Evolutionary conservation across 169 alveolate genomes (phyloP), one percentile per base, ranked within the genome.

Genomic region (Eimeria acervulina): DNA sequence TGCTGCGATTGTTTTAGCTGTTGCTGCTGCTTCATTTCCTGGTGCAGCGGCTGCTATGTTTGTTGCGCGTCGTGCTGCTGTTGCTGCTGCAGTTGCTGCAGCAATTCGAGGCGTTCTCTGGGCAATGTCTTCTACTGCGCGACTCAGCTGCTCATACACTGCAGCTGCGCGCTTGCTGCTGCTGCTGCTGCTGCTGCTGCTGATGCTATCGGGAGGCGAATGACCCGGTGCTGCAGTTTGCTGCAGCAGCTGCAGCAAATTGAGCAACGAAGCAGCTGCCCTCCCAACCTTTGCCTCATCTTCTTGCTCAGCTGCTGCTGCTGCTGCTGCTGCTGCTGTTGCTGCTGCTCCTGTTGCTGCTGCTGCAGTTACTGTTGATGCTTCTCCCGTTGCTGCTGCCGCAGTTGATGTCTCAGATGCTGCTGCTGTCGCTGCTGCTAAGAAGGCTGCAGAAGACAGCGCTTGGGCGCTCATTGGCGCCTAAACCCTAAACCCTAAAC

Each of bases 401-500:
- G 84, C n/a, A n/a, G n/a, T n/a, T n/a, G n/a, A n/a, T n/a, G n/a
- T n/a, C n/a, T n/a, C 51, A n/a, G 84, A 1, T 72, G 51, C 84
- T 31, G 10, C 51, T 72, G 51, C 84, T 38, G 33, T 10, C 51
- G 84, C 33, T 17, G 47, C 23, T 17, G 47, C 52, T 31, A 12
- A 6, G 10, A 17, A 23, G 26, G 84, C 84, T 2, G 6, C 84
- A 17, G 33, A 23, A 31, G 4, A 15, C 38, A 21, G 26, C 51
- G 42, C 84, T 23, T 21, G 47, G 42, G 47, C 52, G 40, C 0
- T n/a, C n/a, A 23, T 23, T 44, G 42, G 17, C 21, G 15, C 74
- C 28, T 63, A 63, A 63, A 63, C 74, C 74, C 74, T 63, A 63
- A 63, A 63, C 74, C 74, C 74, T 63, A 63, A 63, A 63, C 74